Evolutionary conservation across 192 early-diverging fungal genomes (phyloP).

Genomic region (Backusella sp.): DNA sequence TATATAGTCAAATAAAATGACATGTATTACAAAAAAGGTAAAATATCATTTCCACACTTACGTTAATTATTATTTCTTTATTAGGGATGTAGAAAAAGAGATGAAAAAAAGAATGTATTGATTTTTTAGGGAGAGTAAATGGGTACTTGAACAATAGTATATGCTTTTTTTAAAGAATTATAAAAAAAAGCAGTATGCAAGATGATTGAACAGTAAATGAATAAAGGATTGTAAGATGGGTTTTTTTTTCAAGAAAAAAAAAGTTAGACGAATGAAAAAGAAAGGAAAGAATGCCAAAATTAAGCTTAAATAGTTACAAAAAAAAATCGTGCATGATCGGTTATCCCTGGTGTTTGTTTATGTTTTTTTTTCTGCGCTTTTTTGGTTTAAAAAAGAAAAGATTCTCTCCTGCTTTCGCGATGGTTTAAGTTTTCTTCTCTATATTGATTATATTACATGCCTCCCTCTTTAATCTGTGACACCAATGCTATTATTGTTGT

Average conservation of each 20-base stretch:
- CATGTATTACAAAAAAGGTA: not conserved
- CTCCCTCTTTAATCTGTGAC: conserved; percentile 5
- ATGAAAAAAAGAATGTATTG: not conserved
- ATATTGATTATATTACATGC: conserved; percentile 8
- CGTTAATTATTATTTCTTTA: conserved; percentile 1
- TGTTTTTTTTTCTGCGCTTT: conserved; percentile 4
- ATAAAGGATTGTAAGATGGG: not conserved
- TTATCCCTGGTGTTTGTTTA: conserved; percentile 4
- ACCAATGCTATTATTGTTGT: not conserved
- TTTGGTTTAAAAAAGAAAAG: not conserved
- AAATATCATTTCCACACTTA: conserved; percentile 2
- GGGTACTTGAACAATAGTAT: conserved; percentile 1
- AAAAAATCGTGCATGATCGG: not conserved
- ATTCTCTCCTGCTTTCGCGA: not conserved
- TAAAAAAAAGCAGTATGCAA: conserved; percentile 1
- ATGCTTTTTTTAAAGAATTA: not conserved
- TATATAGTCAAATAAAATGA: not conserved
- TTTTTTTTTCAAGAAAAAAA: conserved; percentile 5
- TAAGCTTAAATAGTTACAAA: not conserved
- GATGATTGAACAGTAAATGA: conserved; percentile 1
- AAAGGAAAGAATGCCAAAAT: not conserved
- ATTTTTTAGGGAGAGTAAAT: conserved; percentile 7
- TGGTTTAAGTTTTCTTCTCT: not conserved
- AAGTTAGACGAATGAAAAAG: not conserved
- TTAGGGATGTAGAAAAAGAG: not conserved